Evolutionary conservation across 83 land plant genomes (phyloP), one percentile per base, ranked within the genome.

Genomic region (Picea mariana): DNA sequence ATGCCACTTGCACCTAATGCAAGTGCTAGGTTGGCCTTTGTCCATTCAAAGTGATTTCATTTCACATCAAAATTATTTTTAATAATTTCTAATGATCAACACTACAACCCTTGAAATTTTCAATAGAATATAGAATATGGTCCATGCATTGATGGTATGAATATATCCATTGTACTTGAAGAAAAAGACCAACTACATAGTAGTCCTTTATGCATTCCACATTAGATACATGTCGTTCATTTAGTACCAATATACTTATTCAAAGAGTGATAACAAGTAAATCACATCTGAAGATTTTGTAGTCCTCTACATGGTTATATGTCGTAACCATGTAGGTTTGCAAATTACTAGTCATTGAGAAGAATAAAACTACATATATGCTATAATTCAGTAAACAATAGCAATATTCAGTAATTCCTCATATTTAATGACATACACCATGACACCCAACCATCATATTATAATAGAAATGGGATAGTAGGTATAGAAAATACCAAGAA

Each of bases 371-470:
- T 44, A 34, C 47, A 9, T 59, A 73, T 11, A 73, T 18, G 23
- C 18, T 12, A 16, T 52, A 71, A 73, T 47, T 73, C 77, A 44
- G 12, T 73, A 49, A 73, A 73, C 47, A 20, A 40, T 73, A 15
- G 58, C 52, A 73, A 73, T 73, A 44, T 73, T n/a, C 77, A 47
- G 55, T 73, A 42, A 73, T 73, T 5, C 21, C 59, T n/a, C 3
- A 9, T 4, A 18, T 18, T 59, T 52, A 15, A 73, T 9, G 47
- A 73, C 77, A 44, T 7, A 47, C 9, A 9, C 15, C 21, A 8
- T 44, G 58, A 52, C 47, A 73, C 1, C 77, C 42, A 73, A 15
- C 77, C 77, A 44, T 73, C 58, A 73, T 42, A 40, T 73, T 73
- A 26, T 44, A 44, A 42, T 8, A 73, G 77, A 44, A 67, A 44